Conservation (phyloP, 78 protist species). For the Dictyostelium brefeldianum region DNA sequence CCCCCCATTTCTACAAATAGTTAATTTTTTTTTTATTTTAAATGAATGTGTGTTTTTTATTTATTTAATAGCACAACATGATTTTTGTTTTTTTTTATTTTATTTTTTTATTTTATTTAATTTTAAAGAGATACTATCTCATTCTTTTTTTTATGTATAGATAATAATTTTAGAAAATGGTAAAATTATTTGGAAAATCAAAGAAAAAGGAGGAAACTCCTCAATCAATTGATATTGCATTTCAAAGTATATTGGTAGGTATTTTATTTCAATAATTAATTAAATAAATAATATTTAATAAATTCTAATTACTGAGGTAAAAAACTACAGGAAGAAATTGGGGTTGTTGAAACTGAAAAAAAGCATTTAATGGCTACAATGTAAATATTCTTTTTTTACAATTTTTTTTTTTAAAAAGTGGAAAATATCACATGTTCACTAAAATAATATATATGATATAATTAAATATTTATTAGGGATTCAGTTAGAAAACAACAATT, state of each 20-base stretch:
- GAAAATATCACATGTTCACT: no score
- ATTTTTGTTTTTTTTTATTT: no score
- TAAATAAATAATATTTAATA: not conserved
- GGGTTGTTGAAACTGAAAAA: conserved; percentile 62
- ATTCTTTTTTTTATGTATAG: not conserved
- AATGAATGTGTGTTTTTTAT: no score
- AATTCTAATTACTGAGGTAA: not conserved
- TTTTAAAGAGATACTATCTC: not conserved
- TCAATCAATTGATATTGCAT: conserved; percentile 33
- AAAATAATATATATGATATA: not conserved
- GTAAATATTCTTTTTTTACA: not conserved
- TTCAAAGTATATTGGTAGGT: conserved; percentile 51
- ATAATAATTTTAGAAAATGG: conserved; percentile 13
- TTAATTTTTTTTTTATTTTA: no score
- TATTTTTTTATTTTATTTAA: no score
- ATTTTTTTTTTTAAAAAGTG: not conserved
- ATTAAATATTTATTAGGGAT: conserved; percentile 11
- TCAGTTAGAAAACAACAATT: conserved; percentile 63
- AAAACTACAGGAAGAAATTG: conserved; percentile 35
- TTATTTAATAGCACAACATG: no score
- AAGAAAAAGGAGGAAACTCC: conserved; percentile 45
- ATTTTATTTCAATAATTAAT: not conserved
- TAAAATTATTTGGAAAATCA: conserved; percentile 30
- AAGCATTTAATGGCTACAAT: conserved; percentile 45
- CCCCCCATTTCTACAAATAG: no score